These are phyloP conservation scores for Fusarium tanahbumbuense DNA, from an alignment of 2,329 filamentous ascomycete species.

Conservation along the genomic window DNA sequence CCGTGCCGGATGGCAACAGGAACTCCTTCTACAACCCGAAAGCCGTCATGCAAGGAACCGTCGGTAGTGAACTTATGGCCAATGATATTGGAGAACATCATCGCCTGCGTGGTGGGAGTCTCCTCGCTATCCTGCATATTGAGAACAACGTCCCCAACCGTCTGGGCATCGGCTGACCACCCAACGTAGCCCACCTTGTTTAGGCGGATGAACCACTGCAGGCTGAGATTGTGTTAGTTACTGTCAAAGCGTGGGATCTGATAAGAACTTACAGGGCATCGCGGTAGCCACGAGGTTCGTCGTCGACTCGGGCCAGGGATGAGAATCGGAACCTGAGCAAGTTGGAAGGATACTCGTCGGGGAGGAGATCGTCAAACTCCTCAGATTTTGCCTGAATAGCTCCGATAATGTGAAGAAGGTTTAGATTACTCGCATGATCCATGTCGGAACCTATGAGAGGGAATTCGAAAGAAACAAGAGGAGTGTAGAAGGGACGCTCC, in stretches of 20 bases:
- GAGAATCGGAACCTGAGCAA: background rate
- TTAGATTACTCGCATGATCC: background rate
- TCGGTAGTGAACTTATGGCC: background rate
- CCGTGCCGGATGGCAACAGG: background rate
- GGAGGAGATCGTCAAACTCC: background rate
- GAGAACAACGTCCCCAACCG: background rate
- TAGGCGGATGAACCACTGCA: background rate
- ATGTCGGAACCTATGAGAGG: background rate
- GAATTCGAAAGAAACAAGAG: background rate
- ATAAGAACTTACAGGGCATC: background rate
- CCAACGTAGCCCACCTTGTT: background rate
- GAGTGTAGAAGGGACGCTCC: background rate
- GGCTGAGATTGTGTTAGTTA: background rate
- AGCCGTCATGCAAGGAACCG: background rate
- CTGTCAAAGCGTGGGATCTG: accelerated
- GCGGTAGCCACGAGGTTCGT: background rate
- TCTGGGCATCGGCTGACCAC: background rate
- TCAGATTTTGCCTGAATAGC: background rate
- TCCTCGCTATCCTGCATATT: background rate
- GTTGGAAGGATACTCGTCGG: background rate
- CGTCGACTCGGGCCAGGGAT: background rate
- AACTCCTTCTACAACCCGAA: background rate
- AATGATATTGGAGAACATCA: background rate
- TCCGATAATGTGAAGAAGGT: background rate
- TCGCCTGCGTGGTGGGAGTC: background rate